Base-by-base conservation (phyloP, 331 rosid genomes). In the Quercus tomentella region DNA sequence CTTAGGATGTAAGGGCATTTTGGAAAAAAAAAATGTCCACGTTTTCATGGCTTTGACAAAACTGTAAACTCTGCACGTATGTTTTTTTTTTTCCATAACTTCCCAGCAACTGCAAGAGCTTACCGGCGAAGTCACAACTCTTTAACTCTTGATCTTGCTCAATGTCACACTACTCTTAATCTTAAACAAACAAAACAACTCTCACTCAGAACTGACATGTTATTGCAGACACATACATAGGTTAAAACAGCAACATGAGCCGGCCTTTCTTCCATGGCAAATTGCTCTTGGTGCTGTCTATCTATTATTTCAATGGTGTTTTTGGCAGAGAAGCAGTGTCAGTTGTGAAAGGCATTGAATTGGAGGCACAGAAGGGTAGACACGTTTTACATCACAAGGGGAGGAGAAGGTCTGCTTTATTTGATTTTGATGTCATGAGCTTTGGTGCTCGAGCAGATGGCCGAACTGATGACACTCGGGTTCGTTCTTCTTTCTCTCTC, bases 371-470 rank as follows among this genome's bases (percentile, higher is more conserved):
- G 3, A 79, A 56, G 10, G 75, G 79, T 55, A 78, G 85, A 43
- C 45, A 41, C 45, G 58, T 65, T 21, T 15, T 69, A 4, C 81
- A 69, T 66, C 25, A 54, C 35, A 54, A 22, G 73, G 55, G 67
- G 1, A 51, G 63, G 65, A 79, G 57, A 57, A 79, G 71, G 72
- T 73, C 82, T 61, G 8, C 6, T 77, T 16, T 75, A 6, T 87
- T 71, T 74, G 49, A 78, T 72, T 87, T 71, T 74, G 56, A 78
- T 75, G 91, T 87, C 45, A 77, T 63, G 82, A 85, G 78, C 77
- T 87, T 82, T 61, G 91, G 91, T 11, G 85, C 91, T 55, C 71
- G 18, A 70, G 91, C 87, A 3, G 86, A 87, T 22, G 89, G 87
- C 67, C 83, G 20, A n/a, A 85, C 84, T 20, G 88, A 84, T 58